These are phyloP conservation scores for Delonix regia DNA, from an alignment of 306 rosid species.

Conservation along the genomic window DNA sequence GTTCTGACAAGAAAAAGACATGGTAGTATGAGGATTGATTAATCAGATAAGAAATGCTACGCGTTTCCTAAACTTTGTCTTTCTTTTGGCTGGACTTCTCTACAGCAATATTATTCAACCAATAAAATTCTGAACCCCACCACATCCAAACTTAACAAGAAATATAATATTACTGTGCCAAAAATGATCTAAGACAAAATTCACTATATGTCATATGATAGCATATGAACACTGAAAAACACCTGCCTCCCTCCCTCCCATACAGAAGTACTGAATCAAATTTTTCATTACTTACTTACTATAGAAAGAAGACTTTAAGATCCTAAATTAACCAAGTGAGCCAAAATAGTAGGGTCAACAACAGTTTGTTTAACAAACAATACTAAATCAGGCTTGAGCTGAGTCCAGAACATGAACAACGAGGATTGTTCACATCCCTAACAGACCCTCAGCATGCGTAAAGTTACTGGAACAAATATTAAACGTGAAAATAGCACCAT, in stretches of 20 bases:
- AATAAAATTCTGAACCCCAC: too few species aligned
- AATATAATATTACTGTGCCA: not conserved
- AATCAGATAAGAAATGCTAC: too few species aligned
- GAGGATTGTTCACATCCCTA: not conserved
- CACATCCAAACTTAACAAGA: too few species aligned
- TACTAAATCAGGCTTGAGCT: not conserved
- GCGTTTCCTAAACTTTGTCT: too few species aligned
- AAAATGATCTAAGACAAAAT: too few species aligned
- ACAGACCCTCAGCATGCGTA: slow-evolving; percentile 7
- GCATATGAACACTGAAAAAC: not conserved
- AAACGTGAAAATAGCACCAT: not conserved
- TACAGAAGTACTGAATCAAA: not conserved
- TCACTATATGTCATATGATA: not conserved
- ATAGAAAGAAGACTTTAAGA: not conserved
- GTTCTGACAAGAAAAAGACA: slow-evolving; percentile 54
- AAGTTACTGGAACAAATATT: not conserved
- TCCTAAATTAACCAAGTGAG: not conserved
- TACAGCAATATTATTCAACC: too few species aligned
- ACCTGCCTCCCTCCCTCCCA: not conserved
- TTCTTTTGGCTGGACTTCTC: too few species aligned
- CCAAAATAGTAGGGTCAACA: not conserved
- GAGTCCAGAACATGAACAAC: slow-evolving; percentile 1
- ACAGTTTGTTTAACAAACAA: not conserved
- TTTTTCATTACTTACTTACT: not conserved
- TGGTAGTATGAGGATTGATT: not conserved